These are phyloP conservation scores for Cladorrhinum samala DNA, from an alignment of 495 filamentous ascomycete species.

Conservation along the genomic window DNA sequence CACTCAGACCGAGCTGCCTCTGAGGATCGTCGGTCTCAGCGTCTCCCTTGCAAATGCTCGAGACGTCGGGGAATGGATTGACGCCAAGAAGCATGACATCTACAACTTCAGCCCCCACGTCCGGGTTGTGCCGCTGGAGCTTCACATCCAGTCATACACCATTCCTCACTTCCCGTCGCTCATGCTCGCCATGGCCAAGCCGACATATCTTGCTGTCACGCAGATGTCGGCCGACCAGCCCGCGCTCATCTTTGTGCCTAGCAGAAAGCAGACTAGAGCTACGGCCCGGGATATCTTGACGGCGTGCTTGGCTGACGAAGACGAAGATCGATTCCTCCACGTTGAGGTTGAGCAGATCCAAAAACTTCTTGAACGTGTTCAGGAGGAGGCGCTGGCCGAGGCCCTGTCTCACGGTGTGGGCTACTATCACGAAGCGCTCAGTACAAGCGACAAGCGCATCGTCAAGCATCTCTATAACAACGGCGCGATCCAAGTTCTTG, in stretches of 20 bases:
- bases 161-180: conserved; percentile 96
- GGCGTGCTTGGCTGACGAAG: conserved; percentile 77
- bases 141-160: conserved; percentile 91
- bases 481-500: conserved; percentile 86
- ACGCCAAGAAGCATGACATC: conserved; percentile 95
- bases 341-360: conserved; percentile 71
- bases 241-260: conserved; percentile 85
- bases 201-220: conserved; percentile 77
- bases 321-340: conserved; percentile 91
- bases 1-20: conserved; percentile 72
- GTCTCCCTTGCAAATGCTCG: conserved; percentile 89
- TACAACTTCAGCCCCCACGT: conserved; percentile 97
- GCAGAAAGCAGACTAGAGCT: conserved; percentile 80
- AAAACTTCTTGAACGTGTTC: conserved; percentile 72
- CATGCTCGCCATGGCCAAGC: conserved; percentile 98
- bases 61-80: conserved; percentile 97
- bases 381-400: conserved; percentile 81
- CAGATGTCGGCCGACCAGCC: conserved; percentile 84
- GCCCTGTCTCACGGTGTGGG: conserved; percentile 94
- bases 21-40: conserved; percentile 86
- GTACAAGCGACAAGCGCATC: conserved; percentile 81
- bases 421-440: conserved; percentile 94
- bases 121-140: conserved; percentile 79
- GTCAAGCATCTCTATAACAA: conserved; percentile 85
- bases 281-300: conserved; percentile 85